These are phyloP conservation scores for Emergomyces pasteurianus DNA, from an alignment of 2,329 filamentous ascomycete species.

Conservation along the genomic window DNA sequence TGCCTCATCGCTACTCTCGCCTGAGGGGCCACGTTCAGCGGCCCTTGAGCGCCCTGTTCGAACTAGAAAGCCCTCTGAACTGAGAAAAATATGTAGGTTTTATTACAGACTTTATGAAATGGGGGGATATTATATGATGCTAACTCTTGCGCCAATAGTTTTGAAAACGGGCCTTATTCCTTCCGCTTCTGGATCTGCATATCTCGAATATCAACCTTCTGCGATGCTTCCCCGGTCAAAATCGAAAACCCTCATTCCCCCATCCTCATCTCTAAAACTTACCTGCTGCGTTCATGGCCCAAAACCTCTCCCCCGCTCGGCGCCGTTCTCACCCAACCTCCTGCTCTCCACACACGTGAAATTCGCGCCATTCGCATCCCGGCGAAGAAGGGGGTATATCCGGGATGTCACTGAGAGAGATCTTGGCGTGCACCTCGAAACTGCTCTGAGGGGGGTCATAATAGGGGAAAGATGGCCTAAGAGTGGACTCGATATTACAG, in stretches of 20 bases:
- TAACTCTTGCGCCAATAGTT: slow-evolving; percentile 40
- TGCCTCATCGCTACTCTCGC: slow-evolving; percentile 32
- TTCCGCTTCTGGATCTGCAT: slow-evolving; percentile 86
- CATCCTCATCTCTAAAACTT: slow-evolving; percentile 67
- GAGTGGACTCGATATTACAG: slow-evolving; percentile 86
- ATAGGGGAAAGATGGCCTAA: slow-evolving; percentile 98
- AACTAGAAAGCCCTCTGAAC: slow-evolving; percentile 53
- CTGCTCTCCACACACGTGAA: slow-evolving; percentile 90
- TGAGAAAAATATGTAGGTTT: slow-evolving; percentile 74
- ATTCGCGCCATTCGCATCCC: slow-evolving; percentile 86
- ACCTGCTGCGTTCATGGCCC: slow-evolving; percentile 90
- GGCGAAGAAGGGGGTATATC: slow-evolving; percentile 70
- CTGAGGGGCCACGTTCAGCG: slow-evolving; percentile 35
- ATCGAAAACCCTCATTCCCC: slow-evolving; percentile 38
- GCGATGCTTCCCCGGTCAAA: slow-evolving; percentile 32
- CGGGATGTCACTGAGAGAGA: slow-evolving; percentile 80
- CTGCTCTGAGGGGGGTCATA: slow-evolving; percentile 74
- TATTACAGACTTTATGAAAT: background rate
- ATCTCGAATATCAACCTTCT: slow-evolving; percentile 41
- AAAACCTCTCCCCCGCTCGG: slow-evolving; percentile 75
- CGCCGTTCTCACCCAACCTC: slow-evolving; percentile 83
- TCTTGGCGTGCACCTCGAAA: slow-evolving; percentile 80
- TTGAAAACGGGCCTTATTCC: slow-evolving; percentile 86
- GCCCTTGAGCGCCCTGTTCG: slow-evolving; percentile 40
- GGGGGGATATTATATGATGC: background rate